Evolutionary conservation across 2,329 filamentous ascomycete genomes (phyloP), one percentile per base, ranked within the genome.

Genomic region (Calcarisporium arbuscula): DNA sequence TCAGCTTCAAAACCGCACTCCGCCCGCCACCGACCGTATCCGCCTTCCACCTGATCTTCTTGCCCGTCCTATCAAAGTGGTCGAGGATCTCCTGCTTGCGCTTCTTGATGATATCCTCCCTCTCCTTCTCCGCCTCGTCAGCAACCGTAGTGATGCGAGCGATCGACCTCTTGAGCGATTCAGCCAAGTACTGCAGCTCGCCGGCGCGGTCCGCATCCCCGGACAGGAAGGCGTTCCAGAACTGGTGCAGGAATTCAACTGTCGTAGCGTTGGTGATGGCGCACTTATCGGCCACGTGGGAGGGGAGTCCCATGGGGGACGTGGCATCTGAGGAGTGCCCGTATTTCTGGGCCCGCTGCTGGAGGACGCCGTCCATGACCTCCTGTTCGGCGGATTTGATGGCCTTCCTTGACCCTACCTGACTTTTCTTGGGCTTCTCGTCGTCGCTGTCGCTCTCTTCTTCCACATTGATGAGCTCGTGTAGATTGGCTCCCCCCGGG

Each of bases 241-340:
- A 98, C 57, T 96, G 94, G 49, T 90, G 85, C n/a, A 98, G 67
- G 51, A 96, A 98, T 53, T 98, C 92, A 23, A 85, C 82, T 0
- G 87, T 94, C 0, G 92, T 98, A 34, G 89, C 89, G 56, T 96
- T 88, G 1, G 90, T 95, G 36, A 78, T 59, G 26, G 61, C 63
- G 45, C 75, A 79, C 36, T 74, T 74, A 28, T 79, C 68, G 5
- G 74, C 65, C 15, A 83, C 64, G 2, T 73, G 67, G 2, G 63
- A 51, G 4, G 80, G 65, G 4, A 65, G 49, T 17, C 69, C 66
- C 77, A 70, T 83, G 45, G 60, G 72, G 33, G 56, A 69, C 47
- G 49, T 66, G 50, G 60, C 63, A 48, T 65, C 74, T 38, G 58
- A 54, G 27, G 58, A 54, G 32, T 67, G 61, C 6, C 71, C 72